Base-by-base conservation (phyloP, 495 filamentous ascomycete genomes). In the Daldinia grandis region DNA sequence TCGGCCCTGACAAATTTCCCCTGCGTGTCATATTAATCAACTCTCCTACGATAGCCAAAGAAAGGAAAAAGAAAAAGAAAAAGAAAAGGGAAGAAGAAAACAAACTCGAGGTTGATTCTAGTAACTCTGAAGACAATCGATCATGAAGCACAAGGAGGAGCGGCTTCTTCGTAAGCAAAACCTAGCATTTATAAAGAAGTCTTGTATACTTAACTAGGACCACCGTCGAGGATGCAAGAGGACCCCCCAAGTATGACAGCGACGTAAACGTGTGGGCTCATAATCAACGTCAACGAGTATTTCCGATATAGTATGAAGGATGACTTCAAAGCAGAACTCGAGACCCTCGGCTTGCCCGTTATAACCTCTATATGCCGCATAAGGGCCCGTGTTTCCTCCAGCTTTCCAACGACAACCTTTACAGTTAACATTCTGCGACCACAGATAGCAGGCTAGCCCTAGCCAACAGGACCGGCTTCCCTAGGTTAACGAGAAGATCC, bases 121-220 rank as follows among this genome's bases (percentile, higher is more conserved):
- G 54, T 67, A 72, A 64, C 64, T 68, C 49, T 72, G 59, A 33
- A 72, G 64, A 57, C 69, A 72, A 53, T 72, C 69, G 17, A 72
- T 54, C 21, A 68, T 64, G 30, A 72, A 64, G 28, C 59, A 72
- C 21, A 72, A 14, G 1, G 69, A 67, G 7, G 69, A 72, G 8
- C 69, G 54, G 25, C 66, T 72, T 37, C 60, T 67, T n/a, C 64
- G 59, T 25, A 72, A 31, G 40, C 47, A 54, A 31, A 60, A 64
- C 17, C 49, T 64, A 17, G 60, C 64, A 35, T 72, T 60, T 60
- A 67, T 61, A 30, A 72, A 68, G 31, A 72, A 64, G 60, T 72
- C 69, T 27, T 68, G 69, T 17, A 68, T 37, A n/a, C n/a, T n/a
- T n/a, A 31, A 50, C 69, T 6, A 64, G 69, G 6, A 68, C 60